These are phyloP conservation scores for Dactylellina cionopaga DNA, from an alignment of 2,329 filamentous ascomycete species.

Conservation along the genomic window DNA sequence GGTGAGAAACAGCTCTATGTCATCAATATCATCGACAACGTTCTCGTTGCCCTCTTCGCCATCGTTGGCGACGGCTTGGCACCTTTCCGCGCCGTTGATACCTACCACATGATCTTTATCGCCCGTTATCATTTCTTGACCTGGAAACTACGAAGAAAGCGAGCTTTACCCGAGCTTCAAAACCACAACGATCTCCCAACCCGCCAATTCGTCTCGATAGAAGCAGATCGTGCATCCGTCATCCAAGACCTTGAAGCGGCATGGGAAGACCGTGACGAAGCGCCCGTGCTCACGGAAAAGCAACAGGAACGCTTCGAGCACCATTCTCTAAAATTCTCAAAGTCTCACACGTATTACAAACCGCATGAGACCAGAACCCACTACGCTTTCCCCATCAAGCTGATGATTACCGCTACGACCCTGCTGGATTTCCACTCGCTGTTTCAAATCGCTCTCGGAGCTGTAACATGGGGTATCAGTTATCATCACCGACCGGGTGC, in stretches of 20 bases:
- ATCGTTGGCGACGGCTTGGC: slow-evolving; percentile 76
- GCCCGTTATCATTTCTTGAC: slow-evolving; percentile 75
- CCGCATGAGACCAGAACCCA: slow-evolving; percentile 86
- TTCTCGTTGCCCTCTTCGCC: slow-evolving; percentile 76
- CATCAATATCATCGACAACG: slow-evolving; percentile 76
- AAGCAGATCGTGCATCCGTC: slow-evolving; percentile 62
- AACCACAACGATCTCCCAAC: slow-evolving; percentile 76
- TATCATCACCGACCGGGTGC: slow-evolving; percentile 75
- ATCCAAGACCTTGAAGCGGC: slow-evolving; percentile 31
- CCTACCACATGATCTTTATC: slow-evolving; percentile 87
- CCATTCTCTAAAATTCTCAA: slow-evolving; percentile 81
- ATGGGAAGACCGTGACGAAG: slow-evolving; percentile 61
- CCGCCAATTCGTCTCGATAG: slow-evolving; percentile 60
- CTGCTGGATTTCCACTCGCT: slow-evolving; percentile 81
- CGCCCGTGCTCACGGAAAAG: slow-evolving; percentile 71
- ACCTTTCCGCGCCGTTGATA: slow-evolving; percentile 81
- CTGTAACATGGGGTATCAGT: slow-evolving; percentile 80
- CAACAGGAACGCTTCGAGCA: slow-evolving; percentile 78
- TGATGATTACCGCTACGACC: slow-evolving; percentile 80
- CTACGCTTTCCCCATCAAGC: slow-evolving; percentile 77
- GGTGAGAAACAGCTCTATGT: slow-evolving; percentile 75
- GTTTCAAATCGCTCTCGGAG: slow-evolving; percentile 81
- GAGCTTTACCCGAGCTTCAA: slow-evolving; percentile 70
- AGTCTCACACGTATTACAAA: slow-evolving; percentile 88
- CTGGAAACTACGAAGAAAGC: slow-evolving; percentile 72